Percentiles rank a stretch among this genome's conserved stretches.
These are phyloP conservation scores for Cymodocea nodosa DNA, from an alignment of 116 monocot genomes.

Conservation along the genomic window DNA sequence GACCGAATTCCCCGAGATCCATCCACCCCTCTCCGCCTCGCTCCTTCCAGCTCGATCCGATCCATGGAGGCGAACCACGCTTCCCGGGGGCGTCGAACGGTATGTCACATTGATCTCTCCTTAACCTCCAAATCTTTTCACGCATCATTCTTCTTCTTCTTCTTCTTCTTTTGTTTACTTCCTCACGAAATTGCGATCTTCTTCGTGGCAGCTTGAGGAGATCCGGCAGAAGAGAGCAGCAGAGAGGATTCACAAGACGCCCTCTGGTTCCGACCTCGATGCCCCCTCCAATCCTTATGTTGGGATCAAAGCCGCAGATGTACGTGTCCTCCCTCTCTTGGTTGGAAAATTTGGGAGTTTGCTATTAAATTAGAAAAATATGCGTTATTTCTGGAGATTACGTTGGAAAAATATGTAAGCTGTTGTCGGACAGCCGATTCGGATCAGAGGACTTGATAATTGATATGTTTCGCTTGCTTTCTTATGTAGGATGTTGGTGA, in stretches of 20 bases:
- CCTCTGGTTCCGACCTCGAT: slow-evolving; percentile 52
- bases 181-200: not conserved
- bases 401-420: too few relatives aligned
- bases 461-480: not conserved
- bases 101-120: not conserved
- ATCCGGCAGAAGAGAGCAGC: slow-evolving; percentile 85
- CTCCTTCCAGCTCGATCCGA: too few relatives aligned
- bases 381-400: not conserved
- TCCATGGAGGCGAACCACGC: too few relatives aligned
- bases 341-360: not conserved
- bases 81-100: not conserved
- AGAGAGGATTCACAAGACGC: slow-evolving; percentile 46
- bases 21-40: too few relatives aligned
- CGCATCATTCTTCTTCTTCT: not conserved
- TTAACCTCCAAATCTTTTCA: not conserved
- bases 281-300: slow-evolving; percentile 5
- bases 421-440: too few relatives aligned
- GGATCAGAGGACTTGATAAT: too few relatives aligned
- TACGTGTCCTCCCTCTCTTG: not conserved
- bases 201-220: slow-evolving; percentile 48
- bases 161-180: too few relatives aligned
- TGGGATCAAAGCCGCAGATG: not conserved
- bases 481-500: too few relatives aligned
- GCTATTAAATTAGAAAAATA: not conserved
- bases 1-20: too few relatives aligned